phyloP scores from a whole-genome alignment of 306 rosid genomes.

The Casuarina glauca region DNA sequence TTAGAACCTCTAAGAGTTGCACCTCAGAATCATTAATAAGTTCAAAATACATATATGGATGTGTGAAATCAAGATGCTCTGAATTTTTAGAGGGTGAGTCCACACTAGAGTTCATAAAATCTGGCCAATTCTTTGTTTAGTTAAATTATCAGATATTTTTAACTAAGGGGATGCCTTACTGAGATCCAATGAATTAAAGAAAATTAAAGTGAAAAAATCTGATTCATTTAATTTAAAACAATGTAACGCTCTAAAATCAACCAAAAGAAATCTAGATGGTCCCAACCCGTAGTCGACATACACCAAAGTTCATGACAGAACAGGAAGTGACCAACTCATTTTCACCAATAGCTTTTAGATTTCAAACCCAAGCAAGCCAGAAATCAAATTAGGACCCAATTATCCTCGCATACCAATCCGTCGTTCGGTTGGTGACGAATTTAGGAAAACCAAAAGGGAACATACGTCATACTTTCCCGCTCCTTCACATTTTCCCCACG shows the following conservation, averaged over 20 bases:
- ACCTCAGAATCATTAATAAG: no score
- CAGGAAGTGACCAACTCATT: not conserved
- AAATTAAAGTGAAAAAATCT: not conserved
- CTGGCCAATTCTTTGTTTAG: not conserved
- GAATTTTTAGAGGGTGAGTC: not conserved
- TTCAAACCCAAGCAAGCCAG: not conserved
- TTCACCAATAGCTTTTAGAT: not conserved
- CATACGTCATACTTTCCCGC: not conserved
- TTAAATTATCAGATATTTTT: not conserved
- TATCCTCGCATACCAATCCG: not conserved
- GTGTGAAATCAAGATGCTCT: not conserved
- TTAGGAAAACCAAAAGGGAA: not conserved
- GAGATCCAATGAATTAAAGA: not conserved
- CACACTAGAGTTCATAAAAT: not conserved
- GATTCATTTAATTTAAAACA: no score
- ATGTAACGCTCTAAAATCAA: no score
- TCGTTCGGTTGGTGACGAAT: not conserved
- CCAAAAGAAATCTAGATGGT: no score
- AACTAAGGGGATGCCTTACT: not conserved
- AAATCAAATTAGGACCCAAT: not conserved
- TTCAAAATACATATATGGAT: not conserved
- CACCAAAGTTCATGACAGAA: not conserved
- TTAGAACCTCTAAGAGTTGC: not conserved
- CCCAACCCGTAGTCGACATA: not conserved
- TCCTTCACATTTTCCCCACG: not conserved